Percentiles rank a stretch among this genome's conserved stretches.
Evolutionary conservation across 306 rosid species (phyloP).

Genomic region (Chamaecrista fasciculata): DNA sequence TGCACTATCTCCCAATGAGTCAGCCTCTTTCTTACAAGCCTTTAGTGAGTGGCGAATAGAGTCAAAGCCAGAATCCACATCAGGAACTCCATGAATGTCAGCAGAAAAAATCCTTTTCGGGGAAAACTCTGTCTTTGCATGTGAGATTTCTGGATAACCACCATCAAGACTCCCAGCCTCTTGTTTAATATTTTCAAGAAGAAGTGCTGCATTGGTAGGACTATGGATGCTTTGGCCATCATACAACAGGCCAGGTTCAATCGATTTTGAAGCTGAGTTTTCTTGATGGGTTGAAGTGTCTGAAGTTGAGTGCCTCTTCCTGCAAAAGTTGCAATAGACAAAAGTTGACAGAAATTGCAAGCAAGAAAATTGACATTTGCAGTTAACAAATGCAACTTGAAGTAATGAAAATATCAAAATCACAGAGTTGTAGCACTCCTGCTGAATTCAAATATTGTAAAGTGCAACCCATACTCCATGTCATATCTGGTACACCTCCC

Average conservation of each 20-base stretch:
- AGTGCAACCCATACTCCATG: constrained; percentile 19
- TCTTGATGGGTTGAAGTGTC: constrained; percentile 46
- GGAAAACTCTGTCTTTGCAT: constrained; percentile 43
- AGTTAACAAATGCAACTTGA: neutral
- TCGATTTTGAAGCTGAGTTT: constrained; percentile 51
- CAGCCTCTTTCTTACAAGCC: constrained; percentile 69
- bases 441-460: neutral
- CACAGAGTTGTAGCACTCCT: constrained; percentile 15
- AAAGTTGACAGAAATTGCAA: neutral
- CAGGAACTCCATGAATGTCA: constrained; percentile 51
- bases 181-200: constrained; percentile 81
- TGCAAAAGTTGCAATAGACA: constrained; percentile 40
- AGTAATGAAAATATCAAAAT: constrained; percentile 4
- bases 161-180: constrained; percentile 62
- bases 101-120: constrained; percentile 52
- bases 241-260: constrained; percentile 57
- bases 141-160: constrained; percentile 48
- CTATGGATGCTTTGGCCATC: constrained; percentile 80
- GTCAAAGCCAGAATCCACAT: constrained; percentile 48
- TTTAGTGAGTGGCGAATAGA: constrained; percentile 58
- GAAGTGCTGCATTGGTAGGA: constrained; percentile 87
- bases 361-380: neutral
- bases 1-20: constrained; percentile 56
- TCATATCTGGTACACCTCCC: neutral
- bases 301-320: constrained; percentile 67